Percentiles rank a stretch among this genome's conserved stretches.
Evolutionary conservation across 768 basidiomycete species (phyloP).

Genomic region (Tylopilus balloui): DNA sequence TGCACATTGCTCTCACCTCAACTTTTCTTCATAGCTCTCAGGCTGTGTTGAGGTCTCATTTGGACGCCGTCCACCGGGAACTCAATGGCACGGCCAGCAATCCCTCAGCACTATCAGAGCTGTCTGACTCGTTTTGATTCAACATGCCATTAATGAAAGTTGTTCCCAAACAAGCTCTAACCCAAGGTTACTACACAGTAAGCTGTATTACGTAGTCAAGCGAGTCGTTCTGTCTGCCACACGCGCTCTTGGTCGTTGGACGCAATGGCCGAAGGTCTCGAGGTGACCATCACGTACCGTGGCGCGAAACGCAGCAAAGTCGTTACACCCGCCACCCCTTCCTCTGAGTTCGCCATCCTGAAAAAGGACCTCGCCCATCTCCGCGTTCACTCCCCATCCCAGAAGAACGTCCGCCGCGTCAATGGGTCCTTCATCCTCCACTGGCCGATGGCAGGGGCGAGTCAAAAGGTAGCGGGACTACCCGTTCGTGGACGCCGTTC

Average conservation of each 20-base stretch:
- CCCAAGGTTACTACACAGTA: too few relatives aligned
- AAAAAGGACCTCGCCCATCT: constrained; percentile 29
- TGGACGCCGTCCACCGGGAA: too few relatives aligned
- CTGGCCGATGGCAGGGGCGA: constrained; percentile 19
- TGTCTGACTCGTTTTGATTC: too few relatives aligned
- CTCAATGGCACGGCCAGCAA: too few relatives aligned
- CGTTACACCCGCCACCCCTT: constrained; percentile 4
- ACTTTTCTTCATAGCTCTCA: too few relatives aligned
- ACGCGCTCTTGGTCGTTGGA: background rate
- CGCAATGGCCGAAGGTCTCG: constrained; percentile 21
- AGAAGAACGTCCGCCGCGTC: constrained; percentile 24
- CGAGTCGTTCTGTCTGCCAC: too few relatives aligned
- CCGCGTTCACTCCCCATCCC: constrained; percentile 28
- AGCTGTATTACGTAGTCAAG: too few relatives aligned
- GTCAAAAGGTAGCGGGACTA: background rate
- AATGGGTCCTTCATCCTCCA: constrained; percentile 22
- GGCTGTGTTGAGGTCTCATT: too few relatives aligned
- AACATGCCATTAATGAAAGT: too few relatives aligned
- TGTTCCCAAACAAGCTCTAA: too few relatives aligned
- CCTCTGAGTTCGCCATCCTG: constrained; percentile 21
- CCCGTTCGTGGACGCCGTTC: constrained; percentile 6
- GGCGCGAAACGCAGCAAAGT: constrained; percentile 17
- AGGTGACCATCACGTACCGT: constrained; percentile 24
- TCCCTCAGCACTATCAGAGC: too few relatives aligned
- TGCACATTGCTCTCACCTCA: too few relatives aligned